These are phyloP conservation scores for Cyclaneusma minus DNA, from an alignment of 2,329 filamentous ascomycete genomes.

Conservation along the genomic window DNA sequence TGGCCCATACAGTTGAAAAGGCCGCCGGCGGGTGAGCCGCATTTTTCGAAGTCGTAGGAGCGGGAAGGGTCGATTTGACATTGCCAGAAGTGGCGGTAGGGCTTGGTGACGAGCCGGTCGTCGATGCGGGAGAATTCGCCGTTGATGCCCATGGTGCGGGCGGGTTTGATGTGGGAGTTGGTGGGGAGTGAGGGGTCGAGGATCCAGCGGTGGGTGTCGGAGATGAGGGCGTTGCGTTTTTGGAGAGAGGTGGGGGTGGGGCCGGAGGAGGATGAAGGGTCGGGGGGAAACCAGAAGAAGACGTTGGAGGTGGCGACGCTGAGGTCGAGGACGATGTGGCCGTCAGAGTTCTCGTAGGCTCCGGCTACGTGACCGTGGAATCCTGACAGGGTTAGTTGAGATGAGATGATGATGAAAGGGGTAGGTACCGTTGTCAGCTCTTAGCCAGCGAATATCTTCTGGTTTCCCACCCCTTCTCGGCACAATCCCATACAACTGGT, in stretches of 20 bases:
- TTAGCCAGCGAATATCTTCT: constrained; percentile 35
- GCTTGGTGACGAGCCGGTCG: constrained; percentile 22
- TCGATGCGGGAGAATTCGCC: constrained; percentile 16
- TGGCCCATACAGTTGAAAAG: constrained; percentile 3
- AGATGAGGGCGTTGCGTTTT: constrained; percentile 13
- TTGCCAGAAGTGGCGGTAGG: constrained; percentile 31
- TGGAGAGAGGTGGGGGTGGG: constrained; percentile 9
- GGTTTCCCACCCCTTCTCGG: constrained; percentile 31
- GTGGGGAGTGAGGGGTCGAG: constrained; percentile 15
- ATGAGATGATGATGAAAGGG: background rate
- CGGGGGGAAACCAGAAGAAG: constrained; percentile 29
- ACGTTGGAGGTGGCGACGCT: constrained; percentile 22
- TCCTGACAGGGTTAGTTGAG: constrained; percentile 10
- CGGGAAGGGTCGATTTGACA: constrained; percentile 14
- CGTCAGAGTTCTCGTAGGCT: constrained; percentile 30
- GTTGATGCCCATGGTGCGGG: constrained; percentile 20
- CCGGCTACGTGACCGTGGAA: constrained; percentile 32
- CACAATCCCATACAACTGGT: constrained; percentile 38
- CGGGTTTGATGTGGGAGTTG: constrained; percentile 22
- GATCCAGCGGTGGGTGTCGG: constrained; percentile 16
- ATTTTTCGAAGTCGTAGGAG: constrained; percentile 16
- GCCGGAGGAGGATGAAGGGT: constrained; percentile 27
- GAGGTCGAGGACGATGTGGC: constrained; percentile 25
- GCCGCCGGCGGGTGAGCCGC: constrained; percentile 9
- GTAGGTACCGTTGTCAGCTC: constrained; percentile 29